phyloP scores from a whole-genome alignment of 106 monocot species.

The Acorus calamus region DNA sequence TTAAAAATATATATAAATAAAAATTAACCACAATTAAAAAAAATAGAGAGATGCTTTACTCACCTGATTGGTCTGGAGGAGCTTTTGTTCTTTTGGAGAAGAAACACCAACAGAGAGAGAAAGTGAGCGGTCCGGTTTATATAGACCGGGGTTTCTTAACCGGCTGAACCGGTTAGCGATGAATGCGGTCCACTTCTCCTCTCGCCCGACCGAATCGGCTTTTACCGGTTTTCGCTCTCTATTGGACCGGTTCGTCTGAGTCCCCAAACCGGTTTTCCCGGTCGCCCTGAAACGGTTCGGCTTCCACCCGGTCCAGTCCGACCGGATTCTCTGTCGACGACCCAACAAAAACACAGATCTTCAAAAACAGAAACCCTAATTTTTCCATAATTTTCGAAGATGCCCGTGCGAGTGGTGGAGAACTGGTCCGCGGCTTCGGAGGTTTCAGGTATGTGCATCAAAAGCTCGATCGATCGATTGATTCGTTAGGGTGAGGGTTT shows the following conservation, averaged over 20 bases:
- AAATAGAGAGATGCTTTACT: too few relatives aligned
- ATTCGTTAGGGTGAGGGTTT: too few relatives aligned
- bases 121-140: constrained; percentile 28
- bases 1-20: too few relatives aligned
- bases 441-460: constrained; percentile 9
- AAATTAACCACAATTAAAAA: too few relatives aligned
- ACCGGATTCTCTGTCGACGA: too few relatives aligned
- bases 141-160: constrained; percentile 11
- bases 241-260: constrained; percentile 16
- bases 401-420: constrained; percentile 35
- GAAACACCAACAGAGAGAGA: not conserved
- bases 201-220: not conserved
- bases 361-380: too few relatives aligned
- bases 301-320: too few relatives aligned
- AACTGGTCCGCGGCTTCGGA: constrained; percentile 20
- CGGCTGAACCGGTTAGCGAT: constrained; percentile 23
- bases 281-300: constrained; percentile 1
- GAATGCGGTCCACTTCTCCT: not conserved
- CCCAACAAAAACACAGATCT: too few relatives aligned
- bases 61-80: too few relatives aligned
- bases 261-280: constrained; percentile 15
- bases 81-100: not conserved
- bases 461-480: too few relatives aligned
- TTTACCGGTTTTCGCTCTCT: constrained; percentile 1
- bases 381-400: constrained; percentile 1